A percentile compares a stretch with the other conserved stretches of the same genome.
These are phyloP conservation scores for Darksidea phi DNA, from an alignment of 495 filamentous ascomycete genomes.

Conservation along the genomic window DNA sequence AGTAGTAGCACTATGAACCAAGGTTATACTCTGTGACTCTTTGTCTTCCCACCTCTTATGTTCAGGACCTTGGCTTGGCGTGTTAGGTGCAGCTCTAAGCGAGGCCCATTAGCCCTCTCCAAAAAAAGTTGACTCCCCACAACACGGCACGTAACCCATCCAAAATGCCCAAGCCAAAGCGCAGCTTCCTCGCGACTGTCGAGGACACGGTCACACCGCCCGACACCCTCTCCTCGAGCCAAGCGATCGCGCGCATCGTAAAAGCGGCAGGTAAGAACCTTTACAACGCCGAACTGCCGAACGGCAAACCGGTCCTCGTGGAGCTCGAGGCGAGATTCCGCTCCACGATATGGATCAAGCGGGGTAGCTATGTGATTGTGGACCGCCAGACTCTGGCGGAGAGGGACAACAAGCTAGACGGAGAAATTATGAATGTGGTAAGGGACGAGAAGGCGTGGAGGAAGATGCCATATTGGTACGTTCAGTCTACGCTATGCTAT, in stretches of 20 bases:
- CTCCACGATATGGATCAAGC: conserved; percentile 85
- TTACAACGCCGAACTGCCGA: conserved; percentile 67
- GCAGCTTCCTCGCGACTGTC: conserved; percentile 69
- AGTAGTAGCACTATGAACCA: no score
- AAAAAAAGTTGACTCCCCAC: conserved; percentile 3
- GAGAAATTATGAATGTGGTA: conserved; percentile 91
- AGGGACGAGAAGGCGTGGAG: conserved; percentile 89
- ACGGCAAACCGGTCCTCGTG: conserved; percentile 61
- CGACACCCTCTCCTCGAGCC: conserved; percentile 57
- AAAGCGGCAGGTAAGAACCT: conserved; percentile 85
- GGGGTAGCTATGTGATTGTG: conserved; percentile 81
- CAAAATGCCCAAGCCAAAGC: conserved; percentile 70
- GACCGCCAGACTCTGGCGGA: conserved; percentile 65
- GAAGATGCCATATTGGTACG: conserved; percentile 84
- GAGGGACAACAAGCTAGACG: conserved; percentile 75
- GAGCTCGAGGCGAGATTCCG: conserved; percentile 82
- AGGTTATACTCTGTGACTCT: no score
- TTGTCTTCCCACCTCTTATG: no score
- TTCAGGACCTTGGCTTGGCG: no score
- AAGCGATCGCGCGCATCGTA: conserved; percentile 71
- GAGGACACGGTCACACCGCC: conserved; percentile 75
- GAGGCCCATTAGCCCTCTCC: conserved; percentile 2
- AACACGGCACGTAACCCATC: neutral
- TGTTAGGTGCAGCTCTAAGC: no score
- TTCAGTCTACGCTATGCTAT: conserved; percentile 15